phyloP scores from a whole-genome alignment of 1,139 yeast species.

The Scheffersomyces titani region DNA sequence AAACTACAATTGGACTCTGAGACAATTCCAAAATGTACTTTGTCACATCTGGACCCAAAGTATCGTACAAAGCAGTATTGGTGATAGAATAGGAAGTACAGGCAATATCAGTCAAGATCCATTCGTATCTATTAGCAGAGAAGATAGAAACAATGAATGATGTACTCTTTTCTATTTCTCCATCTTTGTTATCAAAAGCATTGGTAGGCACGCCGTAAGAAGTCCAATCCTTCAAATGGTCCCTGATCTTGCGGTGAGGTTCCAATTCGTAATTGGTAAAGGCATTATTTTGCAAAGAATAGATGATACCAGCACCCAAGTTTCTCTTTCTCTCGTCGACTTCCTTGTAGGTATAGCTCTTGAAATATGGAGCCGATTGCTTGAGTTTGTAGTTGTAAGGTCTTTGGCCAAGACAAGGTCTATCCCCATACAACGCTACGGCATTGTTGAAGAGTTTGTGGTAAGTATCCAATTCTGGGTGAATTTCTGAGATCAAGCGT shows the following conservation, averaged over 20 bases:
- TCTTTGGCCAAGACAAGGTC: conserved; percentile 32
- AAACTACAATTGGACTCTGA: conserved; percentile 35
- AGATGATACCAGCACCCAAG: conserved; percentile 35
- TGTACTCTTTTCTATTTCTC: conserved; percentile 10
- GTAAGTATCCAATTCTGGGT: conserved; percentile 30
- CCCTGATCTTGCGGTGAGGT: conserved; percentile 15
- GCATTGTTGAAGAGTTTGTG: conserved; percentile 25
- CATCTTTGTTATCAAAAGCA: conserved; percentile 7
- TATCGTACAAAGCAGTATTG: conserved; percentile 42
- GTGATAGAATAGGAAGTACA: conserved; percentile 38
- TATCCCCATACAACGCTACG: conserved; percentile 17
- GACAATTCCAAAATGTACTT: conserved; percentile 35
- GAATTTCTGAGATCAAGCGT: conserved; percentile 6
- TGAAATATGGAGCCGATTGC: conserved; percentile 20
- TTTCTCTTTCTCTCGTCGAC: conserved; percentile 21
- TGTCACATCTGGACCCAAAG: conserved; percentile 38
- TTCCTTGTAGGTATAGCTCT: conserved; percentile 21
- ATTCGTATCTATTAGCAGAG: conserved; percentile 39
- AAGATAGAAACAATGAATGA: conserved; percentile 38
- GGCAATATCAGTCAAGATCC: conserved; percentile 41
- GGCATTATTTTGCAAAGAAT: conserved; percentile 29
- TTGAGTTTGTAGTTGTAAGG: conserved; percentile 31
- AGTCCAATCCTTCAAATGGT: not conserved
- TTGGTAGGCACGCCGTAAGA: not conserved
- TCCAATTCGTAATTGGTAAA: conserved; percentile 26